Conservation (phyloP, 495 filamentous ascomycete species). For the Astrocystis sublimbata region DNA sequence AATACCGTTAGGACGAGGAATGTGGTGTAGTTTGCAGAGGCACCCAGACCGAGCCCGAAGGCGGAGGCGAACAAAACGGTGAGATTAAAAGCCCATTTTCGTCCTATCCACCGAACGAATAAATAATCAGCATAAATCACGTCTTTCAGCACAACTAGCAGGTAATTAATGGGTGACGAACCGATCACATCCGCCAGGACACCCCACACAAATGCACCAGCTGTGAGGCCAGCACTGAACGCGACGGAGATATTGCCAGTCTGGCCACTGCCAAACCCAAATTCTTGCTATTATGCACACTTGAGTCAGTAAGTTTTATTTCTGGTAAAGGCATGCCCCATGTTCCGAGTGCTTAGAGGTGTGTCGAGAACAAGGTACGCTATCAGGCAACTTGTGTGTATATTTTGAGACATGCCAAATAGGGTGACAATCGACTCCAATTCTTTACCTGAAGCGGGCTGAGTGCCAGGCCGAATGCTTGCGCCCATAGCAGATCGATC, state of each 20-base stretch:
- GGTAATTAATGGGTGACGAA: background rate
- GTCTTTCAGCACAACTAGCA: background rate
- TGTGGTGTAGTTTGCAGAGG: conserved; percentile 38
- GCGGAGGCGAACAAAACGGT: conserved; percentile 47
- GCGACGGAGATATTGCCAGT: conserved; percentile 35
- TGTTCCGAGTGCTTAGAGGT: too few relatives aligned
- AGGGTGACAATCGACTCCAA: too few relatives aligned
- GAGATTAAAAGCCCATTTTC: conserved; percentile 50
- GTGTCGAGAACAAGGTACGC: too few relatives aligned
- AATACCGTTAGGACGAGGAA: conserved; percentile 50
- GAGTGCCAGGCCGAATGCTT: conserved; percentile 50
- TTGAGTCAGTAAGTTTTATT: too few relatives aligned
- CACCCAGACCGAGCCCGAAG: conserved; percentile 50
- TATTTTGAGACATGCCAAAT: too few relatives aligned
- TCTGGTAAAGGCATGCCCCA: too few relatives aligned
- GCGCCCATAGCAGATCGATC: conserved; percentile 51
- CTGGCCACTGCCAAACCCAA: conserved; percentile 41
- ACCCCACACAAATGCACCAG: conserved; percentile 52
- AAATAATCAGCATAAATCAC: conserved; percentile 4
- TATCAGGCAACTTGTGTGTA: too few relatives aligned
- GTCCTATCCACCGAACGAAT: background rate
- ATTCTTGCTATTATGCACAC: too few relatives aligned
- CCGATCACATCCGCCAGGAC: conserved; percentile 51
- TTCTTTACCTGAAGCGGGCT: conserved; percentile 46
- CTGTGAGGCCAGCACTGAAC: conserved; percentile 37